Conservation (phyloP, 2,329 filamentous ascomycete genomes). For the Colletotrichum sp. region DNA sequence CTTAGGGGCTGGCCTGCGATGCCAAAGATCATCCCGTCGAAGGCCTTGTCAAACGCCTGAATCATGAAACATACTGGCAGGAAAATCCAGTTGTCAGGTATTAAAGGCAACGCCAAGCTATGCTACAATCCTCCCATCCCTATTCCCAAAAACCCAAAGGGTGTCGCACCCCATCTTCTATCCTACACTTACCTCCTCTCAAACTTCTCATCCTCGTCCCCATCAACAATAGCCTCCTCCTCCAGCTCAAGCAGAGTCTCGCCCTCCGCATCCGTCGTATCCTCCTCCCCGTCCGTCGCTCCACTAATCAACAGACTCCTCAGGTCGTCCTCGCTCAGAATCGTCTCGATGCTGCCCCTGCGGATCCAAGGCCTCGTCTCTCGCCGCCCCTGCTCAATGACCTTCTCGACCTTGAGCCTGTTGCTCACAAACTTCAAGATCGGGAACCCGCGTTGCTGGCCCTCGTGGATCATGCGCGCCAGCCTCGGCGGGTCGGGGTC, state of each 20-base stretch:
- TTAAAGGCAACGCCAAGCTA: not conserved
- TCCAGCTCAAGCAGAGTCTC: slow-evolving; percentile 29
- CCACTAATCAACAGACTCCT: slow-evolving; percentile 46
- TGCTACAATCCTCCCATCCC: not conserved
- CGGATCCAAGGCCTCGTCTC: slow-evolving; percentile 55
- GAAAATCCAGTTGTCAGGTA: not conserved
- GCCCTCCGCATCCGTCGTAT: slow-evolving; percentile 28
- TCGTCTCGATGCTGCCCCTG: slow-evolving; percentile 61
- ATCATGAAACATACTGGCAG: not conserved
- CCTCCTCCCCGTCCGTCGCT: slow-evolving; percentile 21
- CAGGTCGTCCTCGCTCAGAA: slow-evolving; percentile 66
- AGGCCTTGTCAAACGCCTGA: too few species aligned
- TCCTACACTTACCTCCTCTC: not conserved
- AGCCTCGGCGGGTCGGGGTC: slow-evolving; percentile 80
- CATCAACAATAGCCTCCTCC: slow-evolving; percentile 22
- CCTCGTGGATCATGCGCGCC: slow-evolving; percentile 87
- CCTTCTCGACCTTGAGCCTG: slow-evolving; percentile 79
- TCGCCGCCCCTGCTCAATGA: slow-evolving; percentile 63
- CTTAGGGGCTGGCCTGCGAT: not conserved
- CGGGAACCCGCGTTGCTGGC: slow-evolving; percentile 87
- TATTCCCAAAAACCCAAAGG: not conserved
- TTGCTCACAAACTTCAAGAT: slow-evolving; percentile 93
- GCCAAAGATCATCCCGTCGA: too few species aligned
- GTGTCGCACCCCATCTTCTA: not conserved
- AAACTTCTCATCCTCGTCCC: not conserved